Evolutionary conservation across 1,139 yeast species (phyloP), one percentile per base, ranked within the genome.

Genomic region (Kodamaea suecica): DNA sequence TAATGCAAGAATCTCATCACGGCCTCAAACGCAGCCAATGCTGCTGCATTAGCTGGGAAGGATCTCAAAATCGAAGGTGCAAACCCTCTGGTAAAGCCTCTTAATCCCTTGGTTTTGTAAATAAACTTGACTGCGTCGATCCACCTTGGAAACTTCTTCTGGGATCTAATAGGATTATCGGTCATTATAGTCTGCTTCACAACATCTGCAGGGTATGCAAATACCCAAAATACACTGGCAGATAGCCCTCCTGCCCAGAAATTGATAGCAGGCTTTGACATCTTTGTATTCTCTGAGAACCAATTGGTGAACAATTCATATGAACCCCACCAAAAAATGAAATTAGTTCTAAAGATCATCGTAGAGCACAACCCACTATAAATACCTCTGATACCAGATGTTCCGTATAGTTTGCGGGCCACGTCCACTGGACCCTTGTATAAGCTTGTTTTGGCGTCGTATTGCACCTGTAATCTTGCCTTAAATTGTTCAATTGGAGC

Each of bases 21-120:
- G 8, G 85, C 80, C 60, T 87, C 96, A 52, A 86, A 88, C 1
- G 95, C 88, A 4, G 95, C 95, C 47, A 88, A 67, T 0, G 97
- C 97, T 6, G 95, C 94, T 1, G 95, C 96, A 55, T 88, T 88
- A 2, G 95, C 94, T 3, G 95, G 95, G 71, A 86, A 86, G 7
- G 83, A 77, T 50, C 85, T 65, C 45, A 80, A 55, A 30, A 85
- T 81, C 17, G 87, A 78, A 3, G 95, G 95, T 5, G 75, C 75
- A 55, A 85, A 86, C 0, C 95, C 95, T 51, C 80, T 70, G 31
- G 82, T 78, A 52, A 82, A 86, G 2, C 95, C 96, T 48, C 58
- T 63, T 36, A 63, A 45, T 7, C 88, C 88, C 45, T 73, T 73
- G 35, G 70, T 70, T 27, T 55, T 57, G 53, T 84, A 83, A 2